Evolutionary conservation across 129 eudicot genomes (phyloP), one percentile per base, ranked within the genome.

Genomic region (Flaveria linearis): DNA sequence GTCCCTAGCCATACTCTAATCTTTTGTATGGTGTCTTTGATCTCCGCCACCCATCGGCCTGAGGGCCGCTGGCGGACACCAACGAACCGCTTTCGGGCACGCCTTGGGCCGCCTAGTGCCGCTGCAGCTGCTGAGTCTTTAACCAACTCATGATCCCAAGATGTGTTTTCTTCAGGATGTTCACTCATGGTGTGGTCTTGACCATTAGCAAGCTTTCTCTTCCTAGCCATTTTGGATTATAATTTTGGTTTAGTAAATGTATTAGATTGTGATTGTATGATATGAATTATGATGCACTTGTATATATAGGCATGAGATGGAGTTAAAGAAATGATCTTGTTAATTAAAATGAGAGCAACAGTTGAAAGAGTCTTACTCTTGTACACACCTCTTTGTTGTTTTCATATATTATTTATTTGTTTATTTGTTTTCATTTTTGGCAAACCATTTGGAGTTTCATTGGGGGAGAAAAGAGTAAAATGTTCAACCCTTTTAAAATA

Each of bases 51-150:
- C 93, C 93, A 91, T 49, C 97, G 56, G 18, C 97, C 97, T 0
- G 97, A 91, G 6, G 97, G 97, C 75, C 97, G 78, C 39, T 91
- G 97, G n/a, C 97, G 82, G 28, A 91, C 97, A 18, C 97, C 97
- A 15, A 91, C 93, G 6, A 86, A 91, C 43, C 91, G 82, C 88
- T 91, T 91, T 49, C 86, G 77, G 0, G 86, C 87, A 45, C 87
- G 73, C 22, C 90, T 75, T 16, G 84, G 81, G 18, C 91, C 96
- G 12, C 93, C 91, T 5, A 80, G 64, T 12, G 85, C 88, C 3
- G 85, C 86, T 17, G 95, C 82, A 39, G 85, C 41, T 11, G 82
- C 81, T 17, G 95, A 82, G 46, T 87, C 96, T 77, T 80, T 82
- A 50, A 82, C 85, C 81, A 80, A 73, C 49, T 82, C 87, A 74